These are phyloP conservation scores for Saccharomycopsis schoenii DNA, from an alignment of 805 yeast genomes.

Conservation along the genomic window DNA sequence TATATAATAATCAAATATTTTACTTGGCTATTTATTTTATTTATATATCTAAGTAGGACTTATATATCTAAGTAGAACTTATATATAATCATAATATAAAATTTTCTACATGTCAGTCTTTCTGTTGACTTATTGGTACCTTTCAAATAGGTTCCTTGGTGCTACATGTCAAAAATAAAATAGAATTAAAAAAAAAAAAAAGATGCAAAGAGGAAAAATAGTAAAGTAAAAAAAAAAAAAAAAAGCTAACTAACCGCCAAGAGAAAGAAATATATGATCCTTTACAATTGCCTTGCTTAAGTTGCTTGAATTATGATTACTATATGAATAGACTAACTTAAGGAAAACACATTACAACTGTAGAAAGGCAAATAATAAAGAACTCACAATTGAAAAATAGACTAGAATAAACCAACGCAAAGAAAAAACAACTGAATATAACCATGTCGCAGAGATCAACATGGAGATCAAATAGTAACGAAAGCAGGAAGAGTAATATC, in stretches of 20 bases:
- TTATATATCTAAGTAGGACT: no score
- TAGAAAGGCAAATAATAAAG: background rate
- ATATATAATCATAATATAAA: background rate
- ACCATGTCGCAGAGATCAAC: background rate
- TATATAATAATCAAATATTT: no score
- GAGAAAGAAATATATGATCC: background rate
- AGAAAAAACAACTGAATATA: background rate
- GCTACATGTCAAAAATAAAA: background rate
- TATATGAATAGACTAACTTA: no score
- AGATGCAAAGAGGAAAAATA: background rate
- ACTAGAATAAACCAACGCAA: background rate
- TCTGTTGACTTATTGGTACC: no score
- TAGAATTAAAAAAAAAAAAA: background rate
- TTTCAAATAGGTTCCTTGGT: no score
- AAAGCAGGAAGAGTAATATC: background rate
- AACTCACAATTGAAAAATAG: background rate
- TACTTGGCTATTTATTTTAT: no score
- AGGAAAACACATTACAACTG: no score
- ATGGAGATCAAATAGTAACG: background rate
- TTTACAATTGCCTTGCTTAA: background rate
- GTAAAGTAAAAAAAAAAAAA: constrained; percentile 1
- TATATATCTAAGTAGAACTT: no score
- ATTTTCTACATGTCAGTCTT: background rate
- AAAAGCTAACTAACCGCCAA: background rate
- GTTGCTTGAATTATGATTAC: background rate